Evolutionary conservation across 108 stramenopile species (phyloP), one percentile per base, ranked within the genome.

Genomic region (Cyclotella atomus): DNA sequence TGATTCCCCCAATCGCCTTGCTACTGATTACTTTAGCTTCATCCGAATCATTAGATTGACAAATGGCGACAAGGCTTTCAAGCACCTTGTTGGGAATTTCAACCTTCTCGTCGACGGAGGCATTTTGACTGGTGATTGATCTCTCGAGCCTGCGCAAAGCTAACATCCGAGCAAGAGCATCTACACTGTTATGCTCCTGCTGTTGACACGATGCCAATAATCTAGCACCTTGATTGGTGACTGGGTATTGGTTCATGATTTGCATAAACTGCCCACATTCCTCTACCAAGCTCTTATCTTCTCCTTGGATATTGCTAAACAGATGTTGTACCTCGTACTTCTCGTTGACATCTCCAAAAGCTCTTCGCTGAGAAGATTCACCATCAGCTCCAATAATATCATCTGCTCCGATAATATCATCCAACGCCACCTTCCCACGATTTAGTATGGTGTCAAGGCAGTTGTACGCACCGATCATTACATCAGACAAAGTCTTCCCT

Each of bases 1-100:
- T 66, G 7, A 89, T 35, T 41, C 73, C 75, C 10, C 83, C 86
- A 19, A 89, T 72, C 61, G 86, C 87, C 23, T 70, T 71, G 43
- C 79, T 84, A 34, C 84, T 83, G 16, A 76, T 76, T 12, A 81
- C 36, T 57, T 73, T 79, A 7, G 73, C 59, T 50, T 82, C 67
- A 10, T 82, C 64, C 3, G 81, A 73, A 66, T 82, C 81, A 16
- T 9, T 47, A 28, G 81, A 75, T 36, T 70, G 63, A 43, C 73
- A 75, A 28, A 82, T 66, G 32, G 36, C 36, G 25, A 82, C 15
- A 41, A 82, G 41, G 15, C 49, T 55, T 0, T 41, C 24, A 38
- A 74, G 34, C 4, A 71, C 57, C 16, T 66, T 29, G 10, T 17
- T 17, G 19, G 34, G 50, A 5, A 71, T 23, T 45, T 59, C 36